Percentiles rank a stretch among this genome's conserved stretches.
Conservation (phyloP, 2,329 filamentous ascomycete species). For the Sporothrix pallida region DNA sequence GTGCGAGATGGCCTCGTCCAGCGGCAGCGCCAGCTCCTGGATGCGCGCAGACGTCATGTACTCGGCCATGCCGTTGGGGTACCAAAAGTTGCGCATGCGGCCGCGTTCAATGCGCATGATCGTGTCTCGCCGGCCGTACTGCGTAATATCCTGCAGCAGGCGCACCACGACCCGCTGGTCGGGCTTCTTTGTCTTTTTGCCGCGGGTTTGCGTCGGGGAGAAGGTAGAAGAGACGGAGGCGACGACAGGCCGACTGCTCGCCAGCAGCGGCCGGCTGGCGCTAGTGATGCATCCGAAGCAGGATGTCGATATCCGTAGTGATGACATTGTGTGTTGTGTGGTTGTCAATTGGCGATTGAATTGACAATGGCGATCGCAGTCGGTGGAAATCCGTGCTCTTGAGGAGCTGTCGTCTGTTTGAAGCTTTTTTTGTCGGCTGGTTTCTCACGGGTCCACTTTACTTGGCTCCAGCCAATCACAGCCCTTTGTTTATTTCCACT, state of each 20-base stretch:
- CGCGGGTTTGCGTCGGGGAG: slow-evolving; percentile 43
- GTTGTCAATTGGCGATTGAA: too few species aligned
- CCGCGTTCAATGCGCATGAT: slow-evolving; percentile 46
- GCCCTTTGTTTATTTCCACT: neutral
- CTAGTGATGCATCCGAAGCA: slow-evolving; percentile 32
- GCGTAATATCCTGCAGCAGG: slow-evolving; percentile 49
- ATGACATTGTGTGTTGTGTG: slow-evolving; percentile 26
- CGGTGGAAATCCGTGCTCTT: neutral
- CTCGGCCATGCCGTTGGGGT: slow-evolving; percentile 44
- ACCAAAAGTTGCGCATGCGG: slow-evolving; percentile 49
- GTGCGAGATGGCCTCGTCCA: slow-evolving; percentile 41
- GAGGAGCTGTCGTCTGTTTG: neutral
- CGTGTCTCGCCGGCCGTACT: slow-evolving; percentile 49
- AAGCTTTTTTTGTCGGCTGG: slow-evolving; percentile 28
- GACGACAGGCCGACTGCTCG: neutral
- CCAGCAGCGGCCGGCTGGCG: slow-evolving; percentile 22
- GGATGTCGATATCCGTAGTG: slow-evolving; percentile 36
- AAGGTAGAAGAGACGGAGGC: slow-evolving; percentile 40
- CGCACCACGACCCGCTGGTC: slow-evolving; percentile 53
- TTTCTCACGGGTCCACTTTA: slow-evolving; percentile 12
- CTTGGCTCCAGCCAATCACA: slow-evolving; percentile 27
- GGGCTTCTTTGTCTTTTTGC: slow-evolving; percentile 47
- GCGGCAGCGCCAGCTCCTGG: slow-evolving; percentile 41
- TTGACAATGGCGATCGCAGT: neutral
- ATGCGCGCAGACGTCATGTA: slow-evolving; percentile 47